These are phyloP conservation scores for Cicer cuneatum DNA, from an alignment of 306 rosid species.

Conservation along the genomic window DNA sequence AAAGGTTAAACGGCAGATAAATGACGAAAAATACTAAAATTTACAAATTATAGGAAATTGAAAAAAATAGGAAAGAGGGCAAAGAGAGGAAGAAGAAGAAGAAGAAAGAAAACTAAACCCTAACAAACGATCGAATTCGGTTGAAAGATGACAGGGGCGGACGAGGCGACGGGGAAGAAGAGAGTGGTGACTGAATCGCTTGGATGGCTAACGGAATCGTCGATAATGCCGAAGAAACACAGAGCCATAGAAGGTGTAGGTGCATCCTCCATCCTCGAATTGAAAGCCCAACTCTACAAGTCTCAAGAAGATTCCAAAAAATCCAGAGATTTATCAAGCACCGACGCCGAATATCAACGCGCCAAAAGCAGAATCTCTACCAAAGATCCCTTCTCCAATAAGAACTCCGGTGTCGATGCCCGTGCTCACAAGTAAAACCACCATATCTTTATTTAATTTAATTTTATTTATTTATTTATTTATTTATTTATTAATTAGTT, in stretches of 20 bases:
- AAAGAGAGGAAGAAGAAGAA: neutral
- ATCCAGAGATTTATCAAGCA: slow-evolving; percentile 61
- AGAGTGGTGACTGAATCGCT: slow-evolving; percentile 75
- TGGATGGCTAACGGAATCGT: slow-evolving; percentile 97
- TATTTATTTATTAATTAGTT: neutral
- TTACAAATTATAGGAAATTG: no score
- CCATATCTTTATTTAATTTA: neutral
- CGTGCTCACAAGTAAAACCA: slow-evolving; percentile 75
- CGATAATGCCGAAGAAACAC: slow-evolving; percentile 97
- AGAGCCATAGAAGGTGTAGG: slow-evolving; percentile 87
- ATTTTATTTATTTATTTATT: neutral
- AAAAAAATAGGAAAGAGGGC: neutral
- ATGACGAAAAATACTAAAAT: no score
- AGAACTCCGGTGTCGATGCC: slow-evolving; percentile 83
- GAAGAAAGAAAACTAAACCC: slow-evolving; percentile 40
- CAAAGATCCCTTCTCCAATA: slow-evolving; percentile 57
- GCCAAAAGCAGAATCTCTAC: slow-evolving; percentile 70
- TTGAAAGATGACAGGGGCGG: slow-evolving; percentile 54
- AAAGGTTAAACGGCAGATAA: no score
- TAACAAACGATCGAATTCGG: neutral
- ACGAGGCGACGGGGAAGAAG: slow-evolving; percentile 52
- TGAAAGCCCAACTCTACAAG: slow-evolving; percentile 86
- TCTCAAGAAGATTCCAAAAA: slow-evolving; percentile 90
- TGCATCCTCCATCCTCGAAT: slow-evolving; percentile 84
- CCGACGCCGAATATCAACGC: slow-evolving; percentile 74